Base-by-base conservation (phyloP, 805 yeast genomes). In the Sungouiozyma intestinalis region DNA sequence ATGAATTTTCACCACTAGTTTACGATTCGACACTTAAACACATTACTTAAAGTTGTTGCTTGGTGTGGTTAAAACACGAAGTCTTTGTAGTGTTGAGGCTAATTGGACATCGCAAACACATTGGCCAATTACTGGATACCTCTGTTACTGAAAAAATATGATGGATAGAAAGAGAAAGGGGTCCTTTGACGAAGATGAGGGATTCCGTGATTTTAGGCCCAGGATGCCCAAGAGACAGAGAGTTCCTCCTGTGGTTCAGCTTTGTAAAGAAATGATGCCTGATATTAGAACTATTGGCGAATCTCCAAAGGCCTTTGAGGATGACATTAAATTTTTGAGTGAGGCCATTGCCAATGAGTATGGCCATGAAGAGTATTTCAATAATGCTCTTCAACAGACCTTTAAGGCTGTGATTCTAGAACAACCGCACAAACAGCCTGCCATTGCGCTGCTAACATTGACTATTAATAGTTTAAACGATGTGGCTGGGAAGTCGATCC, bases 401-500 rank as follows among this genome's bases (percentile, higher is more conserved):
- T 55, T 87, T 19, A 72, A 73, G 42, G 85, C 94, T 2, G 73
- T 84, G 36, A 69, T 81, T 9, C 63, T 74, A 21, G 97, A 92
- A 61, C 96, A 90, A 61, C 97, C 99, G 0, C 95, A 88, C 48
- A 92, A 88, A 58, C 74, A 81, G 45, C 76, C 80, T 13, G 73
- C 79, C n/a, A 62, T 90, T 44, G 73, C 86, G 20, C 76, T 79
- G 7, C 67, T 86, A 49, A 64, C 87, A 4, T 72, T 80, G 53
- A 66, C 79, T 17, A 77, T 85, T 38, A 80, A 82, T 62, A 68
- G 81, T 18, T 72, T 72, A 45, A 77, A 76, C 59, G 72, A 74
- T 31, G 66, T 73, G 33, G 78, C 85, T 35, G 90, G 94, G 40
- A 75, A 77, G 49, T 73, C 74, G 39, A 73, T 85, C 11, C 62